phyloP scores from a whole-genome alignment of 1,284 basidiomycete genomes.

The Termitomyces sp. region DNA sequence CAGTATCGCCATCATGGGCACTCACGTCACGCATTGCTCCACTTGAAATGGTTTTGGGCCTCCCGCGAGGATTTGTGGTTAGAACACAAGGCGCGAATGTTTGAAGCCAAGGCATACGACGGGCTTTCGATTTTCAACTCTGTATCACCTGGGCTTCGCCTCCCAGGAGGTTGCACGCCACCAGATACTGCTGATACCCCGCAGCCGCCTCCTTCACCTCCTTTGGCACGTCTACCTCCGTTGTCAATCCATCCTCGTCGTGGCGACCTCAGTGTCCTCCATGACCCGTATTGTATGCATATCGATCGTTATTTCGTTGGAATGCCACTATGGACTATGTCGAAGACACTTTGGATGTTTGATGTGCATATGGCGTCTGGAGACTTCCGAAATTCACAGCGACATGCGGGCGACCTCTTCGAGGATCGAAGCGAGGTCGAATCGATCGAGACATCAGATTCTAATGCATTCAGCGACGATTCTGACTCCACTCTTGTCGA shows the following conservation, averaged over 20 bases:
- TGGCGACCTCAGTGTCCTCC: constrained; percentile 55
- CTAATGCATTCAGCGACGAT: constrained; percentile 36
- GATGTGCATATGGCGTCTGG: constrained; percentile 41
- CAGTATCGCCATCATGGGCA: constrained; percentile 47
- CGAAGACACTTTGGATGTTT: constrained; percentile 56
- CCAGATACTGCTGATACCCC: constrained; percentile 4
- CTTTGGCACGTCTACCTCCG: constrained; percentile 28
- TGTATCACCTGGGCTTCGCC: constrained; percentile 13
- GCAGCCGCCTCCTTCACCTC: constrained; percentile 12
- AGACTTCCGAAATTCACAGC: constrained; percentile 7
- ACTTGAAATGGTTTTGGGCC: constrained; percentile 58
- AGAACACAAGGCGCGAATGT: constrained; percentile 30
- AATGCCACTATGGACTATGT: constrained; percentile 59
- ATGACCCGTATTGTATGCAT: constrained; percentile 49
- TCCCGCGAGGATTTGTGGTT: constrained; percentile 47
- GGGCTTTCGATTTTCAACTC: constrained; percentile 24
- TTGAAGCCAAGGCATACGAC: constrained; percentile 27
- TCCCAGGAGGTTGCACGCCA: constrained; percentile 10
- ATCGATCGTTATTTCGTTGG: constrained; percentile 55
- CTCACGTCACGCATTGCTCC: constrained; percentile 51
- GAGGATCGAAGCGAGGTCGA: constrained; percentile 28
- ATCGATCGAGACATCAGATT: constrained; percentile 28
- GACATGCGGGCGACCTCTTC: constrained; percentile 18
- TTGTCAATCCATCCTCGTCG: constrained; percentile 54
- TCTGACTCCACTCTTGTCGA: constrained; percentile 45